Evolutionary conservation across 352 stramenopile genomes (phyloP).

Genomic region (Aphanomyces astaci): DNA sequence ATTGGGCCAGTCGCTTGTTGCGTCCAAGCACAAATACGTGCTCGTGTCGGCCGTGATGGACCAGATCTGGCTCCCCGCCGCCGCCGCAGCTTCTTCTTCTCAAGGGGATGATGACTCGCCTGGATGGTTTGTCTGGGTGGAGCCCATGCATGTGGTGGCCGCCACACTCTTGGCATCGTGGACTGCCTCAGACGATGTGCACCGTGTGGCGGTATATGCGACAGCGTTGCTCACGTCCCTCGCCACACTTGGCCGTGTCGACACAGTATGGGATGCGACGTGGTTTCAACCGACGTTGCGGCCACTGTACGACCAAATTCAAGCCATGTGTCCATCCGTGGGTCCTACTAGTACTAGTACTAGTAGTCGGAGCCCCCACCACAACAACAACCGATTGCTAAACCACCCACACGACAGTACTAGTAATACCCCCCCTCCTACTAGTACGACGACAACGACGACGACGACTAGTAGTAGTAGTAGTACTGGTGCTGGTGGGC

Average conservation of each 20-base stretch:
- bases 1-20: neutral
- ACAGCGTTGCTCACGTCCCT: neutral
- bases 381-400: no score
- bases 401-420: no score
- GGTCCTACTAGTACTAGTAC: no score
- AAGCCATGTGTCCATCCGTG: neutral
- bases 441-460: no score
- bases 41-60: neutral
- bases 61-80: neutral
- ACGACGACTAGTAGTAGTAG: no score
- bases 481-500: no score
- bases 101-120: no score
- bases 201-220: neutral
- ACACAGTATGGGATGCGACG: no score
- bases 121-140: no score
- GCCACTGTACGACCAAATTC: conserved; percentile 2
- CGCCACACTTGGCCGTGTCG: no score
- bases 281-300: neutral
- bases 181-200: neutral
- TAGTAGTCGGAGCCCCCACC: no score
- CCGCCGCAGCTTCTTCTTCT: neutral
- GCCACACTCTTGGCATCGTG: neutral
- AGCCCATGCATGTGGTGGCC: neutral
- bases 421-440: no score
- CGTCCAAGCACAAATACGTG: neutral